These are phyloP conservation scores for Pelargonium citronellum DNA, from an alignment of 441 rosid genomes.

Conservation along the genomic window DNA sequence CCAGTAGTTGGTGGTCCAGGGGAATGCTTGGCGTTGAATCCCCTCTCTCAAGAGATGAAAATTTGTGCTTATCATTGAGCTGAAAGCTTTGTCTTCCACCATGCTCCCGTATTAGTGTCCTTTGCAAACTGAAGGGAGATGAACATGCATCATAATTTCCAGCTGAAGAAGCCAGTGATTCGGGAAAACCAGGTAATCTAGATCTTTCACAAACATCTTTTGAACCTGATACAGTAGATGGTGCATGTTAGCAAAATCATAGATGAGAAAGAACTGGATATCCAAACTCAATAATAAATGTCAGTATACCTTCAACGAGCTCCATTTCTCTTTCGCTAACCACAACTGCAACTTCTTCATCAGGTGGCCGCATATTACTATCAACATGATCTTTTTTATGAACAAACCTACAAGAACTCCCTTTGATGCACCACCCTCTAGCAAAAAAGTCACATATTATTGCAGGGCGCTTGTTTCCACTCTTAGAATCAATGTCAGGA, in stretches of 20 bases:
- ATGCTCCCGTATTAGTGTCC: conserved; percentile 22
- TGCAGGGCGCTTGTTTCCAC: conserved; percentile 49
- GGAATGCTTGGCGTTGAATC: conserved; percentile 26
- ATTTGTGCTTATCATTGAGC: conserved; percentile 24
- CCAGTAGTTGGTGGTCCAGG: conserved; percentile 26
- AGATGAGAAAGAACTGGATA: conserved; percentile 20
- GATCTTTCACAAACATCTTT: conserved; percentile 15
- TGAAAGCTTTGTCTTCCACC: conserved; percentile 28
- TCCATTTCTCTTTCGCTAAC: conserved; percentile 26
- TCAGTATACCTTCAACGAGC: conserved; percentile 49
- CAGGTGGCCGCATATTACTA: conserved; percentile 27
- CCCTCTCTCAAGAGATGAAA: conserved; percentile 24
- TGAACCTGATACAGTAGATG: conserved; percentile 32
- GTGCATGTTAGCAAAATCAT: conserved; percentile 29
- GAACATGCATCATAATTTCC: conserved; percentile 25
- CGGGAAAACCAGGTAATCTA: conserved; percentile 23
- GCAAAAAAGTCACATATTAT: conserved; percentile 63
- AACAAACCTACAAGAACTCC: conserved; percentile 71
- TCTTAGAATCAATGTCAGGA: conserved; percentile 29
- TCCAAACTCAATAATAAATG: conserved; percentile 18
- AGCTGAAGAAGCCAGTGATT: conserved; percentile 25
- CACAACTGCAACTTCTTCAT: conserved; percentile 31
- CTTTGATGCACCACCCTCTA: conserved; percentile 85
- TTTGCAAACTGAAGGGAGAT: conserved; percentile 30
- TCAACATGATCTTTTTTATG: conserved; percentile 44